A percentile compares a stretch with the other conserved stretches of the same genome.
phyloP scores from a whole-genome alignment of 495 filamentous ascomycete species.

The Pyrenula massariospora region DNA sequence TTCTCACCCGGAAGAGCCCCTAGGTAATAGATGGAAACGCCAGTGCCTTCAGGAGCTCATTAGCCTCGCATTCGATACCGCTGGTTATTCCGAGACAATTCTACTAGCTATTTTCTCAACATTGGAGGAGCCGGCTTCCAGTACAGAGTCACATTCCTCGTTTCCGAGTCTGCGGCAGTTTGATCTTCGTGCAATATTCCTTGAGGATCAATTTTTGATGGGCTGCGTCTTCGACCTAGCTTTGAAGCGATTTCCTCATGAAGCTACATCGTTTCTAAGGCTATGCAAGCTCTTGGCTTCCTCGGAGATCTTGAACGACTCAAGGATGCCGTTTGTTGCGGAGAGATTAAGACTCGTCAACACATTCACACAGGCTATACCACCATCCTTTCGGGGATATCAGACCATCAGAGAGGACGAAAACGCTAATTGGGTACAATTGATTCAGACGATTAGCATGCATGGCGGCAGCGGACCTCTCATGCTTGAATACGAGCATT shows the following conservation, averaged over 20 bases:
- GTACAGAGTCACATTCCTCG: slow-evolving; percentile 16
- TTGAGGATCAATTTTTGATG: slow-evolving; percentile 43
- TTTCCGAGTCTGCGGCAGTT: slow-evolving; percentile 18
- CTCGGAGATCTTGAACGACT: slow-evolving; percentile 13
- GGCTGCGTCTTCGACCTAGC: slow-evolving; percentile 47
- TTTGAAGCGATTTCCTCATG: slow-evolving; percentile 71
- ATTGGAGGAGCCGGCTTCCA: slow-evolving; percentile 28
- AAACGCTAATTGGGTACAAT: slow-evolving; percentile 51
- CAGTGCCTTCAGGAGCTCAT: slow-evolving; percentile 53
- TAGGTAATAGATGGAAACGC: slow-evolving; percentile 36
- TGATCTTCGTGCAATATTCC: slow-evolving; percentile 38
- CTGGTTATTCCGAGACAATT: slow-evolving; percentile 58
- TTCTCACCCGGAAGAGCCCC: not conserved
- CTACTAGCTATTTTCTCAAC: slow-evolving; percentile 48
- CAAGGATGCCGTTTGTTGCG: slow-evolving; percentile 30
- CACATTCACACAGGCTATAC: slow-evolving; percentile 62
- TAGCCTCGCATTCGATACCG: slow-evolving; percentile 36
- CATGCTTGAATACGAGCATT: slow-evolving; percentile 24
- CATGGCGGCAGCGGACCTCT: slow-evolving; percentile 14
- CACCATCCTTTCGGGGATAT: slow-evolving; percentile 54
- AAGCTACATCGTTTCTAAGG: slow-evolving; percentile 68
- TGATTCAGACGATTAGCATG: slow-evolving; percentile 20
- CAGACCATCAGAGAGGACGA: slow-evolving; percentile 72
- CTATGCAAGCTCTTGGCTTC: slow-evolving; percentile 44
- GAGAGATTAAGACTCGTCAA: slow-evolving; percentile 49